Base-by-base conservation (phyloP, 31 red algal species). In the Endocladia muricata region DNA sequence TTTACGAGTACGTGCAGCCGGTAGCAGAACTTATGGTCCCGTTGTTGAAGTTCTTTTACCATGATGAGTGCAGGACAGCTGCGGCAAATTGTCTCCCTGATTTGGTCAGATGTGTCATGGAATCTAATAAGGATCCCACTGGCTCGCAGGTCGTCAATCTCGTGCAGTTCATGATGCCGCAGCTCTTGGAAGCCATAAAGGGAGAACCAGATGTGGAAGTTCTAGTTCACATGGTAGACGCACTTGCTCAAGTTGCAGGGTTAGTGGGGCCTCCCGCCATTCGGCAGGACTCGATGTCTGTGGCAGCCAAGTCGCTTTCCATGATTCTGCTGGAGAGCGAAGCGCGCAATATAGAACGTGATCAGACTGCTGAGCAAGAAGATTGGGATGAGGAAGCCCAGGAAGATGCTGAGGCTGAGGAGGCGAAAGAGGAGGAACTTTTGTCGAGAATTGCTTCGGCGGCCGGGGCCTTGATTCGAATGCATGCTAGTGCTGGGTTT, bases 201-300 rank as follows among this genome's bases (percentile, higher is more conserved):
- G 61, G 74, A 47, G 96, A 98, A 72, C 92, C 96, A 44, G 96
- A 98, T 43, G 80, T 91, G 23, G 96, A 98, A 29, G 91, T 98
- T 1, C 73, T 94, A 5, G 63, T 80, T 8, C 59, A 71, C 41
- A 92, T 95, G 89, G 47, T 98, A 3, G 92, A 98, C 47, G 80
- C 91, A 0, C 60, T 98, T 56, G 56, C 65, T 3, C 69, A 88
- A 35, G 41, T 86, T 31, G 95, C 74, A 26, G 71, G 81, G 19
- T 41, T 80, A 22, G 88, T 91, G 11, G 68, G 74, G 0, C 72
- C 86, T 43, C 77, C 79, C 60, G 76, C 73, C 1, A 70, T 91
- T 42, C 55, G 78, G 2, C 63, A 43, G 25, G 69, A 90, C 0
- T 37, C 87, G 36, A 77, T 83, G 70, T 41, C 59, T 9, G 37